Evolutionary conservation across 2,329 filamentous ascomycete species (phyloP).

Genomic region (Cladophialophora bantiana): DNA sequence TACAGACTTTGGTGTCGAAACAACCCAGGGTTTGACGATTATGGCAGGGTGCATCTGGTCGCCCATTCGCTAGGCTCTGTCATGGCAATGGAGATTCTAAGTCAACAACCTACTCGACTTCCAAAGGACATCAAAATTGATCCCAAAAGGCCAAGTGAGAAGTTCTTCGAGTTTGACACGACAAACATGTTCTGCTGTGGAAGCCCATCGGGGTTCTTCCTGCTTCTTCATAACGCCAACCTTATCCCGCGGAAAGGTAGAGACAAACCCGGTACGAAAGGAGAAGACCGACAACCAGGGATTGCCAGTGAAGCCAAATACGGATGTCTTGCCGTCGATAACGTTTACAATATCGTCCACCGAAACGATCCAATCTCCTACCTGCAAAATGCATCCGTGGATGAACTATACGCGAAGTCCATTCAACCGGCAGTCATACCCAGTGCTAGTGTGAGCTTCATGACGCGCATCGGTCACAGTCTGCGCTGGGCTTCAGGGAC

Average conservation of each 20-base stretch:
- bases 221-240: slow-evolving; percentile 75
- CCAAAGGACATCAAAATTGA: slow-evolving; percentile 56
- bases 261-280: slow-evolving; percentile 75
- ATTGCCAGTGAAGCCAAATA: slow-evolving; percentile 83
- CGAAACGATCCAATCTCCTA: slow-evolving; percentile 85
- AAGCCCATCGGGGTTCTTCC: slow-evolving; percentile 90
- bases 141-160: slow-evolving; percentile 50
- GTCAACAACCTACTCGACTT: slow-evolving; percentile 79
- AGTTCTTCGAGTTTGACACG: slow-evolving; percentile 89
- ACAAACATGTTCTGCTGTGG: slow-evolving; percentile 88
- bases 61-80: slow-evolving; percentile 93
- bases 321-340: slow-evolving; percentile 91
- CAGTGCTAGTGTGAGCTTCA: slow-evolving; percentile 69
- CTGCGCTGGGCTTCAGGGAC: slow-evolving; percentile 66
- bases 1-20: slow-evolving; percentile 94
- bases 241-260: slow-evolving; percentile 79
- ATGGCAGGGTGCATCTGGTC: slow-evolving; percentile 87
- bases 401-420: slow-evolving; percentile 76
- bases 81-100: slow-evolving; percentile 92
- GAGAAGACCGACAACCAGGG: slow-evolving; percentile 63
- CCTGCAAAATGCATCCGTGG: slow-evolving; percentile 87
- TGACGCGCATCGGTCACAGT: slow-evolving; percentile 68
- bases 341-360: slow-evolving; percentile 92
- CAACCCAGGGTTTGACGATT: slow-evolving; percentile 81
- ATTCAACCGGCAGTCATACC: slow-evolving; percentile 83